These are phyloP conservation scores for Phytophthora sojae DNA, from an alignment of 352 stramenopile species.

Conservation along the genomic window DNA sequence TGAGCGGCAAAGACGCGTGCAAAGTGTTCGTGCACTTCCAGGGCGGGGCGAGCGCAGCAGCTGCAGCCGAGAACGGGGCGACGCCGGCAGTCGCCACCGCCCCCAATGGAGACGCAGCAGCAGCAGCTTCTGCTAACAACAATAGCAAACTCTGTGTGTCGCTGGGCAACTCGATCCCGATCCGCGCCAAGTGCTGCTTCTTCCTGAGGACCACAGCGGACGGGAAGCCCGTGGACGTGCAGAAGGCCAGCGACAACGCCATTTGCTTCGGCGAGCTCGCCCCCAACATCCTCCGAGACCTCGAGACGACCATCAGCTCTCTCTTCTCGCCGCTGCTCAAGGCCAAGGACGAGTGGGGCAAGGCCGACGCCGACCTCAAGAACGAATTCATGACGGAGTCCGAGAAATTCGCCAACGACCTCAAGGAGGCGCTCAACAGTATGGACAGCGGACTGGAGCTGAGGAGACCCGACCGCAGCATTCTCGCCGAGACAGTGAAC, in stretches of 20 bases:
- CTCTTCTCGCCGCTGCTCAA: constrained; percentile 94
- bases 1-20: constrained; percentile 71
- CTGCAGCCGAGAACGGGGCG: constrained; percentile 18
- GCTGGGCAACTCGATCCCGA: constrained; percentile 70
- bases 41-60: not conserved
- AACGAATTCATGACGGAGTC: constrained; percentile 95
- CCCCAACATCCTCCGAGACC: constrained; percentile 81
- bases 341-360: constrained; percentile 95
- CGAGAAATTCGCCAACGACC: constrained; percentile 93
- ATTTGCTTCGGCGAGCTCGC: constrained; percentile 89
- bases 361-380: constrained; percentile 93
- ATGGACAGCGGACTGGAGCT: constrained; percentile 96
- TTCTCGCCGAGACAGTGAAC: constrained; percentile 65
- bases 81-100: too few species aligned
- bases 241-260: constrained; percentile 80
- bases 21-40: constrained; percentile 88
- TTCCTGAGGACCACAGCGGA: constrained; percentile 78
- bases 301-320: constrained; percentile 82
- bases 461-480: constrained; percentile 83
- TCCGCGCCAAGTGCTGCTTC: constrained; percentile 86
- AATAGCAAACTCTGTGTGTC: constrained; percentile 72
- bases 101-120: constrained; percentile 5
- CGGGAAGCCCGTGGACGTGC: constrained; percentile 73
- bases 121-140: constrained; percentile 25
- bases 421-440: constrained; percentile 96